A percentile compares a stretch with the other conserved stretches of the same genome.
Conservation (phyloP, 75 land plant genomes). For the Sequoiadendron giganteum region DNA sequence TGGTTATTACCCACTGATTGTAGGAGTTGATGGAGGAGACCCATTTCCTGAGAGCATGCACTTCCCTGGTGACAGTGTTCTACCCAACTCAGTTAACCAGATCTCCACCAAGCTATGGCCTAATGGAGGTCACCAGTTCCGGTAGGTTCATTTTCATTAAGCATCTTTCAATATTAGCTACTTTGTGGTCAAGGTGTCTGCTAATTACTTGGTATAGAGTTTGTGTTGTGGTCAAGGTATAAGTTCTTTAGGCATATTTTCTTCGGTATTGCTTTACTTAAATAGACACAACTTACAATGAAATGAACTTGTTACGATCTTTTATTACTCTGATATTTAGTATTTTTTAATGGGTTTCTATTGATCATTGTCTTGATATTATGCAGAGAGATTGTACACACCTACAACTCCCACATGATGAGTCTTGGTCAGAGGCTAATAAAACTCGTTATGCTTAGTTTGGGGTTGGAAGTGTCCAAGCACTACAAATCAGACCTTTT, state of each 20-base stretch:
- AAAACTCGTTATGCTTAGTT: slow-evolving; percentile 17
- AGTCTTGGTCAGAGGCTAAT: slow-evolving; percentile 31
- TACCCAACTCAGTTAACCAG: background rate
- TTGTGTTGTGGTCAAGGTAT: too few relatives aligned
- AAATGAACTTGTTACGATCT: too few relatives aligned
- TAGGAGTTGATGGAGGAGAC: slow-evolving; percentile 29
- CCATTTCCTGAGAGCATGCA: slow-evolving; percentile 43
- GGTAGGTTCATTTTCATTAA: too few relatives aligned
- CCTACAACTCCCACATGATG: slow-evolving; percentile 39
- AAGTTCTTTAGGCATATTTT: too few relatives aligned
- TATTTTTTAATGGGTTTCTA: background rate
- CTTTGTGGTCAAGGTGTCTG: too few relatives aligned
- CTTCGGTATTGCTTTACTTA: too few relatives aligned
- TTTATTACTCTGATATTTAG: too few relatives aligned
- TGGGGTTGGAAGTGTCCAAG: slow-evolving; percentile 31
- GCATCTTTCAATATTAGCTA: too few relatives aligned
- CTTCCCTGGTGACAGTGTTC: slow-evolving; percentile 15
- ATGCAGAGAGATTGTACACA: slow-evolving; percentile 28
- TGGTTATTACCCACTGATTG: slow-evolving; percentile 6
- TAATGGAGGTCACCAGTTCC: too few relatives aligned
- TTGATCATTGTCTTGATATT: background rate
- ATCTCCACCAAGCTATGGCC: background rate
- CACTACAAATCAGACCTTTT: slow-evolving; percentile 31
- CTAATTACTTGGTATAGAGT: too few relatives aligned
- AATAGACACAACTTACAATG: too few relatives aligned